phyloP scores from a whole-genome alignment of 768 basidiomycete species.

The Hygrocybe punicea region DNA sequence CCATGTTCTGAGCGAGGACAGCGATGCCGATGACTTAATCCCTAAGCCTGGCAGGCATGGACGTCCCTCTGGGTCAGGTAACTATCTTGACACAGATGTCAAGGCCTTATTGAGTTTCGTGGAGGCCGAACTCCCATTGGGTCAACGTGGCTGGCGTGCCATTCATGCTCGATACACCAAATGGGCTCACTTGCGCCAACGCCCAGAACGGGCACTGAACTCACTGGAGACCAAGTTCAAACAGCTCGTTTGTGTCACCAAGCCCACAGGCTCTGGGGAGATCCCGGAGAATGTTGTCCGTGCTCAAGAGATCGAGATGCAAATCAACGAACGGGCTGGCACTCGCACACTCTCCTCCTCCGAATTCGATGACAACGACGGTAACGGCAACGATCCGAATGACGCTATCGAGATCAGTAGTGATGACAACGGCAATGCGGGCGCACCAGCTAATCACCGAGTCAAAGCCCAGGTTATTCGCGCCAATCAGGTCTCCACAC shows the following conservation, averaged over 20 bases:
- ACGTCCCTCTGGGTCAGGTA: constrained; percentile 13
- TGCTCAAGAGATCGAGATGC: constrained; percentile 20
- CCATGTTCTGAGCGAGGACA: too few species aligned
- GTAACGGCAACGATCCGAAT: not conserved
- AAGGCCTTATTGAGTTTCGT: constrained; percentile 14
- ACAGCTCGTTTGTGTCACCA: constrained; percentile 21
- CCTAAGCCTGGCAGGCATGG: not conserved
- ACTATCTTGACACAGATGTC: constrained; percentile 19
- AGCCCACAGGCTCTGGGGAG: constrained; percentile 29
- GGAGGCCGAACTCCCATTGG: constrained; percentile 18
- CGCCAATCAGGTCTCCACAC: not conserved
- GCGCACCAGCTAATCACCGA: not conserved
- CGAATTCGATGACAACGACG: constrained; percentile 6
- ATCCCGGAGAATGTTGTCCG: constrained; percentile 22
- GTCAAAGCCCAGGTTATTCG: not conserved
- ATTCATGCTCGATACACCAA: constrained; percentile 11
- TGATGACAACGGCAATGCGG: not conserved
- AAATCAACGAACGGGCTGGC: constrained; percentile 20
- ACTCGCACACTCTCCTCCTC: constrained; percentile 16
- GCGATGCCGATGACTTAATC: too few species aligned
- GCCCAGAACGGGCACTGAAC: constrained; percentile 9
- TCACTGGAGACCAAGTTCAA: constrained; percentile 26
- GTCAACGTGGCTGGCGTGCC: constrained; percentile 18
- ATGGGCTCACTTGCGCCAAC: constrained; percentile 16
- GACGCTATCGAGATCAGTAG: not conserved